These are phyloP conservation scores for Spizellomyces punctatus DNA, from an alignment of 192 early-diverging fungal species.

Conservation along the genomic window DNA sequence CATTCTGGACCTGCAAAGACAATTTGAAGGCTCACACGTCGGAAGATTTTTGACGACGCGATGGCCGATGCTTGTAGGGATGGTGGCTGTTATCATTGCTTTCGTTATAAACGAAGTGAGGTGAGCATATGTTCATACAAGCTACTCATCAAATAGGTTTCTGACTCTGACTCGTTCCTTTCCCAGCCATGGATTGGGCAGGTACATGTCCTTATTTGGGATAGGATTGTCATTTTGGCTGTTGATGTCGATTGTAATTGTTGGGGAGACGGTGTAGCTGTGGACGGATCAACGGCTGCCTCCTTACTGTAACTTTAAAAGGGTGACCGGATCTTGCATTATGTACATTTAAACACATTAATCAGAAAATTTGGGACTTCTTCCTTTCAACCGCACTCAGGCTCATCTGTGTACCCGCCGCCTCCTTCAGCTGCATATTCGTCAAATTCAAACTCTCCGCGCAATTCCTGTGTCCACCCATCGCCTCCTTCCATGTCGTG, in stretches of 20 bases:
- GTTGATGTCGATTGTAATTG: too few relatives aligned
- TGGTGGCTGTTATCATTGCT: slow-evolving; percentile 14
- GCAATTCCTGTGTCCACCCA: not conserved
- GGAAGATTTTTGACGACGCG: not conserved
- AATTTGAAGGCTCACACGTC: slow-evolving; percentile 12
- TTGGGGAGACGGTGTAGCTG: too few relatives aligned
- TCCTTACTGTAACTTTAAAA: too few relatives aligned
- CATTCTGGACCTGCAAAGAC: not conserved
- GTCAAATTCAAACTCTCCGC: slow-evolving; percentile 25
- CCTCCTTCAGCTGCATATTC: slow-evolving; percentile 20
- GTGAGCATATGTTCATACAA: not conserved
- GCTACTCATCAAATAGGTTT: too few relatives aligned
- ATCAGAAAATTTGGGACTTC: too few relatives aligned
- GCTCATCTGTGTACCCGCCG: slow-evolving; percentile 29
- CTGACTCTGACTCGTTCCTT: too few relatives aligned
- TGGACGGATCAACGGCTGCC: too few relatives aligned
- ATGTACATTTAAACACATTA: too few relatives aligned
- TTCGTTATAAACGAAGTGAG: slow-evolving; percentile 21
- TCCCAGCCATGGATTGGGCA: too few relatives aligned
- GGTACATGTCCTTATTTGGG: too few relatives aligned
- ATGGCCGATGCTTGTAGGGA: slow-evolving; percentile 23
- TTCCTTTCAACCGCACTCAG: slow-evolving; percentile 30
- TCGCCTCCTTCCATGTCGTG: slow-evolving; percentile 7
- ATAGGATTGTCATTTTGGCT: too few relatives aligned
- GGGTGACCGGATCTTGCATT: too few relatives aligned